phyloP scores from a whole-genome alignment of 1,284 basidiomycete genomes.

The Mycena sp. region DNA sequence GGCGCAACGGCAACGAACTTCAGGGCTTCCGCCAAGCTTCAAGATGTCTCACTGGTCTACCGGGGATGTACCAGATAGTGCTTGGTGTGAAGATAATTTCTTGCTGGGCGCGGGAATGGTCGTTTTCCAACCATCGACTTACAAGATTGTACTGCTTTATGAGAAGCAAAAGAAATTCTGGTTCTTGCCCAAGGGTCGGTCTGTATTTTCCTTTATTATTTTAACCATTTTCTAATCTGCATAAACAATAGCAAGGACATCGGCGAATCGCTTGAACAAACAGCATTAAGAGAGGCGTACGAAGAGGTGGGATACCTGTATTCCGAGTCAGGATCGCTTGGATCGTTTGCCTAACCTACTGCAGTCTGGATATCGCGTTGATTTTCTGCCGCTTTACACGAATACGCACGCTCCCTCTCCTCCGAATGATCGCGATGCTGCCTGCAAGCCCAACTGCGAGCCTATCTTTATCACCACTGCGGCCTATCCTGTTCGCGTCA shows the following conservation, averaged over 20 bases:
- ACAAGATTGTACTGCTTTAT: slow-evolving; percentile 53
- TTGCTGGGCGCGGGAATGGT: slow-evolving; percentile 69
- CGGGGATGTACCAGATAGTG: slow-evolving; percentile 49
- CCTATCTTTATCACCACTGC: slow-evolving; percentile 54
- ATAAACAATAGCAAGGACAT: slow-evolving; percentile 60
- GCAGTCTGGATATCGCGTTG: slow-evolving; percentile 63
- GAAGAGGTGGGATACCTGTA: slow-evolving; percentile 60
- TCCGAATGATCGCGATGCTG: slow-evolving; percentile 35
- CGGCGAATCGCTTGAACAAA: slow-evolving; percentile 64
- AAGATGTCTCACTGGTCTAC: slow-evolving; percentile 46
- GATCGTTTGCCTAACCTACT: too few species aligned
- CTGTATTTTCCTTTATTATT: not conserved
- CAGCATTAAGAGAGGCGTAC: slow-evolving; percentile 69
- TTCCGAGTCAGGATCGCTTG: not conserved
- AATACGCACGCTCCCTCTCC: slow-evolving; percentile 50
- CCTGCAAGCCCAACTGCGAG: slow-evolving; percentile 48
- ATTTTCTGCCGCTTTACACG: slow-evolving; percentile 56
- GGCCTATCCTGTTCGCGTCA: slow-evolving; percentile 38
- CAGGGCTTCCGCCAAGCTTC: too few species aligned
- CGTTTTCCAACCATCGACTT: slow-evolving; percentile 58
- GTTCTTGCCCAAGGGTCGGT: slow-evolving; percentile 59
- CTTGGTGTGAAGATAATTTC: slow-evolving; percentile 60
- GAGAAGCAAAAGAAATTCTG: slow-evolving; percentile 49
- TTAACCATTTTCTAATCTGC: not conserved
- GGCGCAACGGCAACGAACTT: too few species aligned